Conservation (phyloP, 768 basidiomycete genomes). For the Trichaptum fuscoviolaceum region DNA sequence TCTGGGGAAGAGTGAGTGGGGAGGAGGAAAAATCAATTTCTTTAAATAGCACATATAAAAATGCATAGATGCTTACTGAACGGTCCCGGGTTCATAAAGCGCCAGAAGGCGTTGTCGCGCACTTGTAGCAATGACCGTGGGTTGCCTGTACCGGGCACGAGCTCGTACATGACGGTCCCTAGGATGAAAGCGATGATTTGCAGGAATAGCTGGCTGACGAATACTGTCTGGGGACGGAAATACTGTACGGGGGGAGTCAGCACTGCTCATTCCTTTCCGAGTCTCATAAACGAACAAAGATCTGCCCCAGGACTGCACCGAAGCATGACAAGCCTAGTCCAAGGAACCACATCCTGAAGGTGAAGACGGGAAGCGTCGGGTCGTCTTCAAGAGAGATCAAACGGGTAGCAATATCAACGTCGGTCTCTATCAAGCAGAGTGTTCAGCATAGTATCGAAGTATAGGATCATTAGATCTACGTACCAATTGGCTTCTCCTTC, state of each 20-base stretch:
- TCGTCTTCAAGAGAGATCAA: slow-evolving; percentile 51
- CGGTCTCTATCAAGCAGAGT: slow-evolving; percentile 29
- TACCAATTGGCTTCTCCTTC: slow-evolving; percentile 47
- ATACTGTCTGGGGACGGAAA: slow-evolving; percentile 45
- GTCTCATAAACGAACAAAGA: slow-evolving; percentile 31
- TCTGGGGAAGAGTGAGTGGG: slow-evolving; percentile 24
- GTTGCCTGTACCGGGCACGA: slow-evolving; percentile 21
- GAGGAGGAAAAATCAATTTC: background rate
- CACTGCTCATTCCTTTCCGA: background rate
- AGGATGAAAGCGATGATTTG: slow-evolving; percentile 49
- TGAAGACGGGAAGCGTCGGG: slow-evolving; percentile 37
- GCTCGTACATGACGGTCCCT: slow-evolving; percentile 36
- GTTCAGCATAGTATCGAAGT: background rate
- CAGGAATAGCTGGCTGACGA: slow-evolving; percentile 44
- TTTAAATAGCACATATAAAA: background rate
- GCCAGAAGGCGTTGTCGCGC: slow-evolving; percentile 21
- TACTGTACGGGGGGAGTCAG: slow-evolving; percentile 13
- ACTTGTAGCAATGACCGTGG: slow-evolving; percentile 19
- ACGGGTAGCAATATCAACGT: slow-evolving; percentile 40
- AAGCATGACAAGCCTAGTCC: slow-evolving; percentile 52
- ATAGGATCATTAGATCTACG: background rate
- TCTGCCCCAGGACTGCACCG: slow-evolving; percentile 45
- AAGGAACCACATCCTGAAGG: slow-evolving; percentile 53
- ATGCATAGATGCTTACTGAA: slow-evolving; percentile 28
- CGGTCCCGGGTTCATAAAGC: slow-evolving; percentile 32